Base-by-base conservation (phyloP, 2,329 filamentous ascomycete species). In the Fusarium drepaniforme region DNA sequence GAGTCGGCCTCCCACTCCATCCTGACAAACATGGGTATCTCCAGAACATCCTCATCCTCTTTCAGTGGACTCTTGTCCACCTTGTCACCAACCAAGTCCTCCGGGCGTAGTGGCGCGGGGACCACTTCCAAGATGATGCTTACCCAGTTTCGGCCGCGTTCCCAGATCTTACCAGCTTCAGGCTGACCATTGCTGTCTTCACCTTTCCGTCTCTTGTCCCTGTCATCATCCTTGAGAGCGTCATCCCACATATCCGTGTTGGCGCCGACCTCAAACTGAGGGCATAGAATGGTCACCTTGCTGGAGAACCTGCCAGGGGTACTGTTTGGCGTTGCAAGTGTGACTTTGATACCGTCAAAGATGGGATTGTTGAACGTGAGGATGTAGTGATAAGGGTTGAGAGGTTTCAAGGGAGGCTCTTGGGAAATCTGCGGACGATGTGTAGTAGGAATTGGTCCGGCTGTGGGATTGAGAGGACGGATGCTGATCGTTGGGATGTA, bases 151-250 rank as follows among this genome's bases (percentile, higher is more conserved):
- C 96, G 89, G 0, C 96, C 96, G 64, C 93, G 90, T 74, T 98
- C 96, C 94, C 95, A 99, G n/a, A 98, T 92, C 84, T 98, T 98
- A 63, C 96, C 97, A 0, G 94, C 94, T 82, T 97, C 95, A 18
- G 94, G 90, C 59, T 91, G 89, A 61, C 85, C 78, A 73, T 80
- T 80, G 78, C 84, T 77, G 70, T 82, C 85, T 79, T 84, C 85
- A 78, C 81, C 81, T 77, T 79, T 84, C 80, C 79, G 80, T 75
- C 80, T 82, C 81, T 81, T 81, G 81, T 84, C 82, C 69, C 66
- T 72, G 30, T 76, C 81, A 35, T 86, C 84, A 72, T 88, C 90
- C 81, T 92, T 91, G 13, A 98, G 88, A 0, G 96, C 96, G 80
- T 98, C 97, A 78, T 98, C 96, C 93, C 83, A 97, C 82, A 91